Percentiles rank a stretch among this genome's conserved stretches.
Evolutionary conservation across 371 early-diverging fungal genomes (phyloP).

Genomic region (Synchytrium microbalum): DNA sequence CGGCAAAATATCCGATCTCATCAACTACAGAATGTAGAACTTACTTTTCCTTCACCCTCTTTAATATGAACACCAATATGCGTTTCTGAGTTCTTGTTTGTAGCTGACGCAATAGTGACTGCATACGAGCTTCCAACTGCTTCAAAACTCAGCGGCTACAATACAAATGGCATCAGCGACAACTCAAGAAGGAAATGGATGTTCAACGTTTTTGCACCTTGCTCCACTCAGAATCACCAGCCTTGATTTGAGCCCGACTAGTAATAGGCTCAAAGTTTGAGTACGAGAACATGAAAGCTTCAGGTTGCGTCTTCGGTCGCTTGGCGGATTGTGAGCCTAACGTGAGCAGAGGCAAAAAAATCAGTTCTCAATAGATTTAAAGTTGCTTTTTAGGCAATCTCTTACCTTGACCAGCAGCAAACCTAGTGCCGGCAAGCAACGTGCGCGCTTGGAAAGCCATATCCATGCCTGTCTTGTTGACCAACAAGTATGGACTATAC

Average conservation of each 20-base stretch:
- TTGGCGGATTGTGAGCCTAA: too few species aligned
- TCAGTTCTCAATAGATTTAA: too few species aligned
- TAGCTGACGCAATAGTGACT: slow-evolving; percentile 54
- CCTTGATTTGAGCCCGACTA: slow-evolving; percentile 73
- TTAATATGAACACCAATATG: slow-evolving; percentile 80
- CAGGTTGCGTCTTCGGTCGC: slow-evolving; percentile 1
- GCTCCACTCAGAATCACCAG: slow-evolving; percentile 82
- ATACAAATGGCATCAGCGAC: slow-evolving; percentile 4
- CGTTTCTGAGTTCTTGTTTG: slow-evolving; percentile 45
- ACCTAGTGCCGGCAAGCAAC: slow-evolving; percentile 60
- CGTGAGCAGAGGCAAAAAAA: slow-evolving; percentile 23
- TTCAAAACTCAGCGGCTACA: slow-evolving; percentile 83
- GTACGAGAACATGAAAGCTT: slow-evolving; percentile 93
- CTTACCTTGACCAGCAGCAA: slow-evolving; percentile 68
- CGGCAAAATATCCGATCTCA: background rate
- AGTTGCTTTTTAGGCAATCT: too few species aligned
- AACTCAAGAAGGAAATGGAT: background rate
- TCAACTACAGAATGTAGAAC: background rate
- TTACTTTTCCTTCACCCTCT: slow-evolving; percentile 66
- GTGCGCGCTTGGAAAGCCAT: slow-evolving; percentile 73
- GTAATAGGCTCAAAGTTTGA: slow-evolving; percentile 64
- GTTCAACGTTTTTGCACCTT: too few species aligned
- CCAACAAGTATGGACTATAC: slow-evolving; percentile 67
- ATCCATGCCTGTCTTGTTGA: slow-evolving; percentile 86
- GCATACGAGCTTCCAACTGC: slow-evolving; percentile 84